Evolutionary conservation across 305 asterid genomes (phyloP).

Genomic region (Fraxinus dipetala): DNA sequence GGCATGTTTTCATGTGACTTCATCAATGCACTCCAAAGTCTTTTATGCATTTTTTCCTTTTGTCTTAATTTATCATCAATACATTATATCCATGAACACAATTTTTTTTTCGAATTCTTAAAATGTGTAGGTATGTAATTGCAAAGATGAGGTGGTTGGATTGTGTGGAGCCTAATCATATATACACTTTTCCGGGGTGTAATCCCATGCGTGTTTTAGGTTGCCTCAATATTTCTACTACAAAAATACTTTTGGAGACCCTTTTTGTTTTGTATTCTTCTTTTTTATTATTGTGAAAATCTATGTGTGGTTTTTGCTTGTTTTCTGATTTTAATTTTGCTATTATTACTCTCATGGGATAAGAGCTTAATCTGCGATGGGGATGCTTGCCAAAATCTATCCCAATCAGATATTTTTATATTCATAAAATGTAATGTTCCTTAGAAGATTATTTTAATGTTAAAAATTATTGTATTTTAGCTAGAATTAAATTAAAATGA

Average conservation of each 20-base stretch:
- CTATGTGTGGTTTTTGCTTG: neutral
- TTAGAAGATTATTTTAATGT: neutral
- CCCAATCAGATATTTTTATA: neutral
- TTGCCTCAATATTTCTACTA: neutral
- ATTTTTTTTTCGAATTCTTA: neutral
- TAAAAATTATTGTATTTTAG: neutral
- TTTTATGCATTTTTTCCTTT: conserved; percentile 5
- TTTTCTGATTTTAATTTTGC: neutral
- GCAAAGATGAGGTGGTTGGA: neutral
- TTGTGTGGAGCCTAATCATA: neutral
- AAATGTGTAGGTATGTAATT: neutral
- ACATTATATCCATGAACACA: neutral
- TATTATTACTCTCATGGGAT: neutral
- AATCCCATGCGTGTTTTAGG: neutral
- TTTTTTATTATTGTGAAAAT: neutral
- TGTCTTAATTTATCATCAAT: conserved; percentile 5
- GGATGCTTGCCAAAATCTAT: neutral
- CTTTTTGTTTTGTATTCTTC: neutral
- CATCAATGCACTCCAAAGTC: neutral
- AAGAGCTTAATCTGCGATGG: neutral
- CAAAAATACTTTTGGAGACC: neutral
- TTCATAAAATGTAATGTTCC: neutral
- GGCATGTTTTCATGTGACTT: neutral
- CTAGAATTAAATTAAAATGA: neutral
- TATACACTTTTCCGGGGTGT: neutral